Percentiles rank a stretch among this genome's conserved stretches.
These are phyloP conservation scores for Kodamaea jinghongensis DNA, from an alignment of 805 yeast species.

Conservation along the genomic window DNA sequence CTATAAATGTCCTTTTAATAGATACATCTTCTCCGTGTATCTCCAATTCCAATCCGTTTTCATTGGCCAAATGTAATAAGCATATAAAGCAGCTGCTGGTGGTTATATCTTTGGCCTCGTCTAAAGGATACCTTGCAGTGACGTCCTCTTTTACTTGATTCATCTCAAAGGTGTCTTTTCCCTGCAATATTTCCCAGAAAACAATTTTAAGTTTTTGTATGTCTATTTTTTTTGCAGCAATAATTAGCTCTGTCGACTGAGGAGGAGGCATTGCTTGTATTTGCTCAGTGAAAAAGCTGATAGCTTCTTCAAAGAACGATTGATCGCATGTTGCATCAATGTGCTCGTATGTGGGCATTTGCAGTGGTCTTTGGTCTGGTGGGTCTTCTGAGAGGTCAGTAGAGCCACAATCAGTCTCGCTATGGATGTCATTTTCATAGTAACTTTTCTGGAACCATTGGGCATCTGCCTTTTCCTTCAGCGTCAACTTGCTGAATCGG, in stretches of 20 bases:
- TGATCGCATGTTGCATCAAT: background rate
- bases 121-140: background rate
- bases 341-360: too few species aligned
- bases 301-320: background rate
- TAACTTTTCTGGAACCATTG: slow-evolving; percentile 22
- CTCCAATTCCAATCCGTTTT: slow-evolving; percentile 5
- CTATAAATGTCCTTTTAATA: slow-evolving; percentile 1
- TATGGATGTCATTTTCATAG: too few species aligned
- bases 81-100: slow-evolving; percentile 9
- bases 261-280: too few species aligned
- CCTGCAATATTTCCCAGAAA: slow-evolving; percentile 3
- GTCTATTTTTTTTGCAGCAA: slow-evolving; percentile 6
- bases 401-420: too few species aligned
- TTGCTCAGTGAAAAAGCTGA: too few species aligned
- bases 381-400: too few species aligned
- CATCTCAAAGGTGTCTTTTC: background rate
- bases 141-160: slow-evolving; percentile 1
- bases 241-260: too few species aligned
- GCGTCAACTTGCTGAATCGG: slow-evolving; percentile 1
- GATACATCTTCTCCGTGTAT: background rate
- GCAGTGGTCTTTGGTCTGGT: too few species aligned
- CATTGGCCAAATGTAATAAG: slow-evolving; percentile 9
- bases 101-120: slow-evolving; percentile 1
- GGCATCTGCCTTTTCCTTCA: slow-evolving; percentile 6
- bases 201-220: slow-evolving; percentile 4